Evolutionary conservation across 1,284 basidiomycete genomes (phyloP).

Genomic region (Fomitopsis schrenkii): DNA sequence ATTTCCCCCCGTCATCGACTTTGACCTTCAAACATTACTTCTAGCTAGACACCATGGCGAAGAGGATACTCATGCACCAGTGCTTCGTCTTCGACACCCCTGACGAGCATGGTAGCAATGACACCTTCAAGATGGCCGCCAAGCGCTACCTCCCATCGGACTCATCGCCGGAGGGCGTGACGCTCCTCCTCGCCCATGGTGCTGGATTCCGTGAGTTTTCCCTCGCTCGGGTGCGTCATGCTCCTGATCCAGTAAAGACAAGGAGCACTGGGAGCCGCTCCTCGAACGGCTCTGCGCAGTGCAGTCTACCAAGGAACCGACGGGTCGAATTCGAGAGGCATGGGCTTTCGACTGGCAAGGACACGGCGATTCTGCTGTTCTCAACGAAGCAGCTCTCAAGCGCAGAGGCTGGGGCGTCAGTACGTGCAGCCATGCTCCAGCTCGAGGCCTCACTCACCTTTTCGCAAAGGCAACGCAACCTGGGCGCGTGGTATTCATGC

Average conservation of each 20-base stretch:
- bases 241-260: not conserved
- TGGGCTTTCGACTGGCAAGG: constrained; percentile 1
- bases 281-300: not conserved
- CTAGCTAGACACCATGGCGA: too few relatives aligned
- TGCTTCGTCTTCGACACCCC: not conserved
- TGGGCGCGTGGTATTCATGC: not conserved
- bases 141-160: not conserved
- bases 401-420: not conserved
- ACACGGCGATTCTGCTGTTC: not conserved
- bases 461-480: not conserved
- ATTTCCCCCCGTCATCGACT: too few relatives aligned
- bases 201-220: not conserved
- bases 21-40: too few relatives aligned
- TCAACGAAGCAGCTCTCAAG: not conserved
- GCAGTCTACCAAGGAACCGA: not conserved
- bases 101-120: not conserved
- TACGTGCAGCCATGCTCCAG: not conserved
- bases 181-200: not conserved
- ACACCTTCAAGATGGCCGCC: not conserved
- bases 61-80: not conserved
- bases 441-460: not conserved
- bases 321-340: constrained; percentile 11
- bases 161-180: not conserved
- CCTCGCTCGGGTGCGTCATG: not conserved
- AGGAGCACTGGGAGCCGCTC: not conserved